These are phyloP conservation scores for Nannizziopsis arthrosporioides DNA, from an alignment of 2,329 filamentous ascomycete genomes.

Conservation along the genomic window DNA sequence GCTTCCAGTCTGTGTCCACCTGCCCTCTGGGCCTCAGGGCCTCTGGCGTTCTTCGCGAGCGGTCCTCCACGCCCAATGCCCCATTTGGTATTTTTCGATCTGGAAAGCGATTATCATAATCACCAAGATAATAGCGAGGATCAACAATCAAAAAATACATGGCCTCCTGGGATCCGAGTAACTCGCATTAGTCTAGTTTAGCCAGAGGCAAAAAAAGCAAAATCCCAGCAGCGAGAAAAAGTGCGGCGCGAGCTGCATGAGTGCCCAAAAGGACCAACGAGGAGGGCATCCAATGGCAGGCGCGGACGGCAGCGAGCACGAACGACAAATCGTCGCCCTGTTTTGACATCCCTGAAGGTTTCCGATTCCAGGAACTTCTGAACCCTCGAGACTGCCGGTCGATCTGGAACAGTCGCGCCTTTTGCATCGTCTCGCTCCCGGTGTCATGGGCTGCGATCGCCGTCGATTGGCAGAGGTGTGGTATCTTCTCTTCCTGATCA, in stretches of 20 bases:
- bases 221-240: background rate
- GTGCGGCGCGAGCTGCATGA: slow-evolving; percentile 14
- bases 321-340: slow-evolving; percentile 25
- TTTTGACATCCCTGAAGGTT: slow-evolving; percentile 13
- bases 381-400: slow-evolving; percentile 13
- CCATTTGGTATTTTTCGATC: no score
- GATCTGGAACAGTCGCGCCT: slow-evolving; percentile 14
- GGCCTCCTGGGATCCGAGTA: background rate
- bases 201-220: background rate
- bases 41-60: no score
- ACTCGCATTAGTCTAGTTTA: no score
- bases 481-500: background rate
- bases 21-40: no score
- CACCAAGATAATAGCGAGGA: no score
- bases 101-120: no score
- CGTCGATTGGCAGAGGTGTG: slow-evolving; percentile 6
- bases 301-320: slow-evolving; percentile 21
- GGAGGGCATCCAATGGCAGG: slow-evolving; percentile 27
- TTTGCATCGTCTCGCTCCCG: background rate
- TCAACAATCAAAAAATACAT: no score
- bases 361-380: slow-evolving; percentile 5
- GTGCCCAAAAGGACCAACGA: slow-evolving; percentile 17
- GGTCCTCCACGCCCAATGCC: no score
- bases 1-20: background rate
- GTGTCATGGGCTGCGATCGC: background rate